Evolutionary conservation across 768 basidiomycete species (phyloP).

Genomic region (Suillus paluster): DNA sequence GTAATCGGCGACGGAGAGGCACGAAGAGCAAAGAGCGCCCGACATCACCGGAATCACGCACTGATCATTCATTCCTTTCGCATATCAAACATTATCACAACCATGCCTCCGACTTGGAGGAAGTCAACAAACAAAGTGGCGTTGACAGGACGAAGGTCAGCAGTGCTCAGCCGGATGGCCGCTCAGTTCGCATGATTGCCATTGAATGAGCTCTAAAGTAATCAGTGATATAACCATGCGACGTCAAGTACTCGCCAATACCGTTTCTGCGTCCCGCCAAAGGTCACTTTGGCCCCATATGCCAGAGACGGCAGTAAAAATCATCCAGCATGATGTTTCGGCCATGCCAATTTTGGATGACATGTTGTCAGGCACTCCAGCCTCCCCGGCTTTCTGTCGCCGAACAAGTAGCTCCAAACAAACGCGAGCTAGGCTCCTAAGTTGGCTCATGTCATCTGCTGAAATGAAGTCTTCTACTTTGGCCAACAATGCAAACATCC

Average conservation of each 20-base stretch:
- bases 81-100: neutral
- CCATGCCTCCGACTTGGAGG: neutral
- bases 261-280: conserved; percentile 75
- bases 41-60: neutral
- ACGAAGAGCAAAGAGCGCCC: neutral
- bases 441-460: conserved; percentile 75
- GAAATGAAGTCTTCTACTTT: conserved; percentile 71
- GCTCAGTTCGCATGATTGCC: neutral
- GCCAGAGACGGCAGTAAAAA: conserved; percentile 64
- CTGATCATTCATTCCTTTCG: neutral
- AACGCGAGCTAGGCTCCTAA: conserved; percentile 77
- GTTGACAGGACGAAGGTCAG: no score
- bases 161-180: no score
- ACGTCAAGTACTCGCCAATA: conserved; percentile 35
- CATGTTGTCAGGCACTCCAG: neutral
- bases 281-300: conserved; percentile 83
- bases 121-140: neutral
- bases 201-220: neutral
- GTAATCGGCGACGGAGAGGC: neutral
- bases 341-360: conserved; percentile 37
- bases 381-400: conserved; percentile 19
- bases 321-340: conserved; percentile 71
- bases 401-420: conserved; percentile 52
- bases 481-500: conserved; percentile 78
- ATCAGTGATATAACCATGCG: neutral